phyloP scores from a whole-genome alignment of 2,329 filamentous ascomycete genomes.

The Alternaria panax region DNA sequence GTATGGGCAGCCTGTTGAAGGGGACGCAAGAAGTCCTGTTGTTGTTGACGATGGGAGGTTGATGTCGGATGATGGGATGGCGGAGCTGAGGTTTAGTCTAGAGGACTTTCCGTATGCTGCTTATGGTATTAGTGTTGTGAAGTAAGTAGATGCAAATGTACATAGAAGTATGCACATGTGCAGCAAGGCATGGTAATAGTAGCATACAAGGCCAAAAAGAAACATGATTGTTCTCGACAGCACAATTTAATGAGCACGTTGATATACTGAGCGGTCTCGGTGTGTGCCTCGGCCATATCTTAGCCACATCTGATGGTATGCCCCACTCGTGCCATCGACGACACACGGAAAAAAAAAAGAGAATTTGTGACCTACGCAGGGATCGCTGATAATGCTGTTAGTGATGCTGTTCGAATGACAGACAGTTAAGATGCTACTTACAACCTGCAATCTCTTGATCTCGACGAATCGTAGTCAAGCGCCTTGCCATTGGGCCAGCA shows the following conservation, averaged over 20 bases:
- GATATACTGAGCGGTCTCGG: neutral
- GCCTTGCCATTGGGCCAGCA: constrained; percentile 64
- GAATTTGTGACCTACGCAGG: neutral
- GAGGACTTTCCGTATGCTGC: constrained; percentile 6
- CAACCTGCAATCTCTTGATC: neutral
- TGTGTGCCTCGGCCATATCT: neutral
- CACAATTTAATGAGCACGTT: neutral
- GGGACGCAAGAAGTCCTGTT: neutral
- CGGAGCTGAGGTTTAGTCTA: constrained; percentile 2
- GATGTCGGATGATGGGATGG: constrained; percentile 3
- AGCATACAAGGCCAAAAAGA: neutral
- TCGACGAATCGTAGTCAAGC: constrained; percentile 61
- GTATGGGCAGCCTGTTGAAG: neutral
- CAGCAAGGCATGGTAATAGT: neutral
- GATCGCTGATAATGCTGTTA: neutral
- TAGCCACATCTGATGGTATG: neutral
- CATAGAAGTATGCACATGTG: too few species aligned
- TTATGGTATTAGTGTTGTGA: constrained; percentile 1
- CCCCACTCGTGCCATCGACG: neutral
- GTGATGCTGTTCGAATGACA: neutral
- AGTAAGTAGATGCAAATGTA: neutral
- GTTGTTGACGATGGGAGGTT: neutral
- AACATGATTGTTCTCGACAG: neutral
- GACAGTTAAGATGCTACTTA: neutral
- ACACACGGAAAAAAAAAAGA: neutral